Conservation (phyloP, 495 filamentous ascomycete species). For the Aspergillus bertholletiae region DNA sequence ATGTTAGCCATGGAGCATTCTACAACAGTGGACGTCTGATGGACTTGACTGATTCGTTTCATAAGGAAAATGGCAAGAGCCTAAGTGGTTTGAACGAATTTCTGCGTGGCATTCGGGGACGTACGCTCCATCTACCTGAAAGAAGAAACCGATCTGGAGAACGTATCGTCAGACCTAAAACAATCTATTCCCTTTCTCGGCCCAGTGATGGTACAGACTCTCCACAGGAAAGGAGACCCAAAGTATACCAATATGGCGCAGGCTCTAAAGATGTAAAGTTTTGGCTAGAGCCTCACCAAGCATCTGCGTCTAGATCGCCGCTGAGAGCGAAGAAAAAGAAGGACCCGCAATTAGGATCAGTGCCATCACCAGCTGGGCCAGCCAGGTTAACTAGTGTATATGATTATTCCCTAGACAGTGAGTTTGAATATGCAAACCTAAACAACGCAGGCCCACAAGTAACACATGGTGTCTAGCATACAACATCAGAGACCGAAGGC, state of each 20-base stretch:
- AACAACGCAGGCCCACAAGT: background rate
- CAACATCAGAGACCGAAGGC: slow-evolving; percentile 28
- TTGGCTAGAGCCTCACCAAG: slow-evolving; percentile 14
- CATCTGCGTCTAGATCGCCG: background rate
- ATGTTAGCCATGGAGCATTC: slow-evolving; percentile 35
- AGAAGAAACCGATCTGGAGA: slow-evolving; percentile 29
- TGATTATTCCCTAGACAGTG: slow-evolving; percentile 45
- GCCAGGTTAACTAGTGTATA: slow-evolving; percentile 41
- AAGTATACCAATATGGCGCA: slow-evolving; percentile 14
- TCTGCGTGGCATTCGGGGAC: slow-evolving; percentile 41
- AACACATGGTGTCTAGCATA: slow-evolving; percentile 16
- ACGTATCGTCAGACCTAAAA: slow-evolving; percentile 28
- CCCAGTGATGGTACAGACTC: slow-evolving; percentile 27
- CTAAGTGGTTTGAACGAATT: slow-evolving; percentile 32
- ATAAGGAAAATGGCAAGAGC: slow-evolving; percentile 3
- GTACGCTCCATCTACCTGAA: slow-evolving; percentile 23
- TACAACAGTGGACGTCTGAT: slow-evolving; percentile 25
- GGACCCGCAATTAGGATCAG: background rate
- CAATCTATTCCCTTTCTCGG: slow-evolving; percentile 40
- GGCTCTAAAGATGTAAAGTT: slow-evolving; percentile 43
- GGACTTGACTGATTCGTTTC: slow-evolving; percentile 15
- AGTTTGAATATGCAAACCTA: slow-evolving; percentile 10
- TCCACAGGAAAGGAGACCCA: background rate
- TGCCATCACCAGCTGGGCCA: slow-evolving; percentile 15
- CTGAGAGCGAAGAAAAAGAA: background rate